Base-by-base conservation (phyloP, 306 rosid species). In the Mimosa pudica region DNA sequence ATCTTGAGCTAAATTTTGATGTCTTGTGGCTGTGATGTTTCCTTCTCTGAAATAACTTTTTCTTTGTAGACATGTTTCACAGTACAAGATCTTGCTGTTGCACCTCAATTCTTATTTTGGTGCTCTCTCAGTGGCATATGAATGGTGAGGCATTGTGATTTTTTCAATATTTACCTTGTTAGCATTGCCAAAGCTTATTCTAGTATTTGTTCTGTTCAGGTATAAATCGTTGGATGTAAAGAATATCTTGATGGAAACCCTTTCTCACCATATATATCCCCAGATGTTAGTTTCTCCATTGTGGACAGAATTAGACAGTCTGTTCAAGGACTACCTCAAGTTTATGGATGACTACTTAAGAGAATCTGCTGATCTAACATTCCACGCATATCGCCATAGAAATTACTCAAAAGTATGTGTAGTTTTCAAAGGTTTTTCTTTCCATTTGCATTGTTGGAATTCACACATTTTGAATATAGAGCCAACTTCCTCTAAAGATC, bases 311-410 rank as follows among this genome's bases (percentile, higher is more conserved):
- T 82, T 88, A 80, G 87, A 86, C 79, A 73, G 65, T 84, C 71
- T 93, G 82, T 88, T 96, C 70, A 91, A 88, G 83, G 99, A 93
- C 82, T 96, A 96, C 79, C 86, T 91, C 74, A 96, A 87, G 91
- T 93, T 96, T 84, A 96, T 96, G 99, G 98, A 93, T 85, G 99
- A 96, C 70, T 90, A 93, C 88, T 90, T 93, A 51, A 87, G 97
- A 85, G 99, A 96, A 86, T 96, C 98, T 84, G 99, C 99, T 13
- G 98, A 96, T 86, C 88, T 90, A 76, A 90, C 99, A 66, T 93
- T 92, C 88, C 91, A 90, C 81, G 97, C 99, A 13, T 96, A 96
- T 89, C 98, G 92, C 70, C 96, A 96, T 81, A 90, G 94, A 83
- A 96, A 89, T 81, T 96, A 96, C 88, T 93, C 98, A 64, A 92